phyloP scores from a whole-genome alignment of 495 filamentous ascomycete species.

The Corynascus novoguineensis region DNA sequence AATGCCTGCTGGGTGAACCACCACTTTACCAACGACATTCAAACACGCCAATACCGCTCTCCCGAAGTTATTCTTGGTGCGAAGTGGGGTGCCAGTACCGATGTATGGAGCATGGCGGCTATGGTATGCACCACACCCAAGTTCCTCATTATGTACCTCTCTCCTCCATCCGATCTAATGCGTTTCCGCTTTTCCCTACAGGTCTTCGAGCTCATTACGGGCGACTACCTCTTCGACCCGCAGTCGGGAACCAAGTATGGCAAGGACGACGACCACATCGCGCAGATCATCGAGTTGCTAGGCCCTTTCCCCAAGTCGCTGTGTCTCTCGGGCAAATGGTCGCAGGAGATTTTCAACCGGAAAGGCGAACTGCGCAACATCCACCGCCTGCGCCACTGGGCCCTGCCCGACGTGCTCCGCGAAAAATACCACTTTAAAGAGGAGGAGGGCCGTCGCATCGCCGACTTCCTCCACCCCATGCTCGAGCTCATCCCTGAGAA shows the following conservation, averaged over 20 bases:
- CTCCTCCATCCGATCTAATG: background rate
- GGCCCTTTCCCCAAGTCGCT: slow-evolving; percentile 90
- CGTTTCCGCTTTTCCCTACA: slow-evolving; percentile 30
- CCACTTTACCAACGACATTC: slow-evolving; percentile 99
- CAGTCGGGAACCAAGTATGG: slow-evolving; percentile 99
- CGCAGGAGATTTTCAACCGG: slow-evolving; percentile 96
- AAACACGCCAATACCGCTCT: slow-evolving; percentile 94
- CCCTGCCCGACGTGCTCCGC: slow-evolving; percentile 82
- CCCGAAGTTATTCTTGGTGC: slow-evolving; percentile 95
- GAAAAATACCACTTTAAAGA: slow-evolving; percentile 95
- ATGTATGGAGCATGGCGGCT: slow-evolving; percentile 99
- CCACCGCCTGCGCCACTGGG: slow-evolving; percentile 94
- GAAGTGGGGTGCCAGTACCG: slow-evolving; percentile 97
- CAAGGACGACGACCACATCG: slow-evolving; percentile 99
- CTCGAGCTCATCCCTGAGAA: slow-evolving; percentile 80
- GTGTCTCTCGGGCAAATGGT: slow-evolving; percentile 90
- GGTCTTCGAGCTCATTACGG: slow-evolving; percentile 97
- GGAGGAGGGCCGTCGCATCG: slow-evolving; percentile 69
- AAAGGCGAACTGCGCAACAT: slow-evolving; percentile 98
- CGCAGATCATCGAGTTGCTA: slow-evolving; percentile 96
- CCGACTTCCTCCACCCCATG: slow-evolving; percentile 89
- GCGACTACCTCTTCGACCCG: slow-evolving; percentile 97
- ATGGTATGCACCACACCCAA: slow-evolving; percentile 60
- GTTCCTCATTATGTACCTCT: background rate
- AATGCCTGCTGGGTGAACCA: slow-evolving; percentile 99